Percentiles rank a stretch among this genome's conserved stretches.
Evolutionary conservation across 352 stramenopile species (phyloP).

Genomic region (Phytophthora syringae): DNA sequence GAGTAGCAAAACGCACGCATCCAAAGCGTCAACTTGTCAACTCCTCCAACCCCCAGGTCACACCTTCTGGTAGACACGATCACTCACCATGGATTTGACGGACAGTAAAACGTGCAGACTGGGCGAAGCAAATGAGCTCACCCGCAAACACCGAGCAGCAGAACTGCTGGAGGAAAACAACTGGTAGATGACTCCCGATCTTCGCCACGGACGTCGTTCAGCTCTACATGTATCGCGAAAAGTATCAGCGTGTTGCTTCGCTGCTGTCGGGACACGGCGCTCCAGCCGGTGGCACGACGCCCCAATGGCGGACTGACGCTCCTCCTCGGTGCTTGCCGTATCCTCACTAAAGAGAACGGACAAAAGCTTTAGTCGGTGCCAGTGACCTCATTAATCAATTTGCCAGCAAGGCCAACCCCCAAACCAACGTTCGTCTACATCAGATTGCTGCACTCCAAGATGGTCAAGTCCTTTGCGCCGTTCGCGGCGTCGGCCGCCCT

Average conservation of each 20-base stretch:
- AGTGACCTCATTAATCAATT: conserved; percentile 24
- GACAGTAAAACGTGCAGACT: too few species aligned
- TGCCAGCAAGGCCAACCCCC: conserved; percentile 17
- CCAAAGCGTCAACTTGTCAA: not conserved
- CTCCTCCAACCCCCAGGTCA: not conserved
- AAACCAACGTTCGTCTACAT: conserved; percentile 1
- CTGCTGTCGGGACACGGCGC: not conserved
- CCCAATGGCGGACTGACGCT: conserved; percentile 7
- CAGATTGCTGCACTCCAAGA: conserved; percentile 5
- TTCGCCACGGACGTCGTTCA: conserved; percentile 1
- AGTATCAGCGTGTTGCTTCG: conserved; percentile 8
- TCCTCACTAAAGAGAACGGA: too few species aligned
- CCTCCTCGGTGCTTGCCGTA: not conserved
- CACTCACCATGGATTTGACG: conserved; percentile 23
- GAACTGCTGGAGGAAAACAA: conserved; percentile 5
- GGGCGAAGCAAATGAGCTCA: too few species aligned
- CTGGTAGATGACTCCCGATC: not conserved
- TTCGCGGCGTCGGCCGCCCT: too few species aligned
- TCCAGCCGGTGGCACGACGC: not conserved
- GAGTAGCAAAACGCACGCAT: not conserved
- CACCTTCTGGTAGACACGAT: conserved; percentile 21
- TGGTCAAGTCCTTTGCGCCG: conserved; percentile 20
- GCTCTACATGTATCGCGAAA: too few species aligned
- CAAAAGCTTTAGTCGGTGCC: not conserved
- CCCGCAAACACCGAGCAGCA: conserved; percentile 1